Evolutionary conservation across 2,329 filamentous ascomycete genomes (phyloP).

Genomic region (Microcyclosporella mali): DNA sequence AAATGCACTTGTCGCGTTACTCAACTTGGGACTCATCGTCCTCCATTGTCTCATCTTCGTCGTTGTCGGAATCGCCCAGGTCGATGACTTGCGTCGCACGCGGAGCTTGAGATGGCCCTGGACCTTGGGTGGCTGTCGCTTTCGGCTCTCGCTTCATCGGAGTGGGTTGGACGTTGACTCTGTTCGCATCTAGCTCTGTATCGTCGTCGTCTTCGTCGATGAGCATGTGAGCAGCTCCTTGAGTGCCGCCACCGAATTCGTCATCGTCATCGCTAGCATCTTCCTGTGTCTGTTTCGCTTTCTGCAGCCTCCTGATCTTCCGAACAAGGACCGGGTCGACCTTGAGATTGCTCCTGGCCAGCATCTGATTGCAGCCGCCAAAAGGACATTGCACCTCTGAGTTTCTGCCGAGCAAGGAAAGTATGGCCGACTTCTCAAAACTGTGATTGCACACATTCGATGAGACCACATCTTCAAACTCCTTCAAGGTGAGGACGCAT

Average conservation of each 20-base stretch:
- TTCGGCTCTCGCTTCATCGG: conserved; percentile 14
- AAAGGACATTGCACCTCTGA: conserved; percentile 54
- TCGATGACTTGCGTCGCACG: conserved; percentile 14
- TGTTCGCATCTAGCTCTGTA: conserved; percentile 21
- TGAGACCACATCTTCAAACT: conserved; percentile 61
- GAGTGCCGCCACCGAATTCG: conserved; percentile 22
- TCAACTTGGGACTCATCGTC: conserved; percentile 1
- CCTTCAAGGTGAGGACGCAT: conserved; percentile 62
- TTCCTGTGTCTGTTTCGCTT: conserved; percentile 40
- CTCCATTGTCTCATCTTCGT: conserved; percentile 16
- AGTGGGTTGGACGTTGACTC: conserved; percentile 8
- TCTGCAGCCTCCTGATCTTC: conserved; percentile 51
- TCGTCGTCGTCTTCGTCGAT: conserved; percentile 27
- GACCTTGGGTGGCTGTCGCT: conserved; percentile 8
- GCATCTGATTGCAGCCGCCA: conserved; percentile 54
- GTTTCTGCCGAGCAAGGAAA: conserved; percentile 43
- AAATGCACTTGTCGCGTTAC: neutral
- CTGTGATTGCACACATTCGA: conserved; percentile 64
- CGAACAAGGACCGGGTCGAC: conserved; percentile 53
- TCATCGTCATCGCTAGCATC: conserved; percentile 39
- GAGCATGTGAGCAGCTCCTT: conserved; percentile 20
- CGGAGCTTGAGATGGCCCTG: conserved; percentile 5
- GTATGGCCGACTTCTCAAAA: conserved; percentile 61
- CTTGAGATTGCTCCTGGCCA: conserved; percentile 50
- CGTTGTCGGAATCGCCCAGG: conserved; percentile 14